Conservation (phyloP, 768 basidiomycete genomes). For the Boletus rubescentipes region DNA sequence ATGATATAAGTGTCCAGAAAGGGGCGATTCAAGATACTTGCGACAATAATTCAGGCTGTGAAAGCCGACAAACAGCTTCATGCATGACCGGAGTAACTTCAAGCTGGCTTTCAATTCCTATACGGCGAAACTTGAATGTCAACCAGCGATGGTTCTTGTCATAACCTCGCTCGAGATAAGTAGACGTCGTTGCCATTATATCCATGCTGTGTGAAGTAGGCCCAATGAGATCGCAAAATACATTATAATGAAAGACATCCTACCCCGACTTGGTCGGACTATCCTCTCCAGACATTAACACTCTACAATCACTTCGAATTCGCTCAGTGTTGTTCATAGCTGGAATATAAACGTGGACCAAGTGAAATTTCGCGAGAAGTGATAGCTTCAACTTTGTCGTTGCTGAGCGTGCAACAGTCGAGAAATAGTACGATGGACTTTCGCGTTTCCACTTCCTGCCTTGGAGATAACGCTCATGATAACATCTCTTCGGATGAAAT, state of each 20-base stretch:
- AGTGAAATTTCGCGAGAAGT: conserved; percentile 78
- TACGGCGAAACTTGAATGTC: conserved; percentile 78
- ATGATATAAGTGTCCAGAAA: background rate
- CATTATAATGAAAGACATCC: conserved; percentile 10
- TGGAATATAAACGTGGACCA: conserved; percentile 69
- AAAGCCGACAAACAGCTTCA: conserved; percentile 73
- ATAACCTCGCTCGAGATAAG: conserved; percentile 85
- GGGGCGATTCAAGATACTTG: conserved; percentile 9
- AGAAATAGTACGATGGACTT: conserved; percentile 82
- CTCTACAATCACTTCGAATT: conserved; percentile 82
- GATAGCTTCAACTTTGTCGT: conserved; percentile 70
- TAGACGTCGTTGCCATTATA: conserved; percentile 81
- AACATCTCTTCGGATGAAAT: background rate
- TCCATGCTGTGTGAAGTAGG: conserved; percentile 59
- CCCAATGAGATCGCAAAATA: background rate
- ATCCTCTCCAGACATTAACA: conserved; percentile 84
- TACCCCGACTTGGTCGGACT: conserved; percentile 78
- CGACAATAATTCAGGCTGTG: conserved; percentile 69
- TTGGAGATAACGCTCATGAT: conserved; percentile 25
- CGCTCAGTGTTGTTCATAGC: conserved; percentile 85
- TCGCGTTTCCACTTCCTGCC: conserved; percentile 67
- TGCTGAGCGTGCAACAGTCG: conserved; percentile 76
- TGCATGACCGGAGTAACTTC: conserved; percentile 66
- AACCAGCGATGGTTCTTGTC: conserved; percentile 87
- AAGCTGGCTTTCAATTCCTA: conserved; percentile 69